These are phyloP conservation scores for Gamarada debralockiae DNA, from an alignment of 495 filamentous ascomycete genomes.

Conservation along the genomic window DNA sequence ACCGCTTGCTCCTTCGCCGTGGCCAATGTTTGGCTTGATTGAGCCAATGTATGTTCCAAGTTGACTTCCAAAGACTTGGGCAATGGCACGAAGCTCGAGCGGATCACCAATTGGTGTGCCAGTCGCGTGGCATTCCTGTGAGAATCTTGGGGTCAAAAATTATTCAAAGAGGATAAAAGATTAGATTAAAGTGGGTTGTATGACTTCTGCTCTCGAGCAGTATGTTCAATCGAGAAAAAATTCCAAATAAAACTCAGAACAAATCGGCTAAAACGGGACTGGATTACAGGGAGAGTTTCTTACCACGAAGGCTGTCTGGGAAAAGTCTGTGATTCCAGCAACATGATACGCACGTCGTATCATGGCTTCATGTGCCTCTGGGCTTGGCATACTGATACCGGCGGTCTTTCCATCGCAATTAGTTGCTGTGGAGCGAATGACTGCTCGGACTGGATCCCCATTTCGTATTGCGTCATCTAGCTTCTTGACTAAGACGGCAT, in stretches of 20 bases:
- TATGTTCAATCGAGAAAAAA: background rate
- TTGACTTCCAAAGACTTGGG: slow-evolving; percentile 33
- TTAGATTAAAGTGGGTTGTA: background rate
- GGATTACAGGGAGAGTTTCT: slow-evolving; percentile 34
- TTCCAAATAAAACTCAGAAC: background rate
- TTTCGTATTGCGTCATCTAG: slow-evolving; percentile 50
- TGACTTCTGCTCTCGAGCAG: too few relatives aligned
- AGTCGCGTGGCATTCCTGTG: slow-evolving; percentile 9
- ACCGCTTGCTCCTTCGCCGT: slow-evolving; percentile 53
- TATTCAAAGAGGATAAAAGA: background rate
- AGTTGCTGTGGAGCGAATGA: slow-evolving; percentile 54
- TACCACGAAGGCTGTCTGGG: slow-evolving; percentile 34
- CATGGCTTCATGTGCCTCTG: slow-evolving; percentile 49
- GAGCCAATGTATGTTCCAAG: background rate
- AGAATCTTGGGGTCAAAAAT: background rate
- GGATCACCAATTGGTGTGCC: slow-evolving; percentile 55
- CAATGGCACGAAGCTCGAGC: slow-evolving; percentile 53
- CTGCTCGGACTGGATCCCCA: slow-evolving; percentile 53
- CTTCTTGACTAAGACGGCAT: slow-evolving; percentile 54
- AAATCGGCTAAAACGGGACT: background rate
- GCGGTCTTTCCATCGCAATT: slow-evolving; percentile 58
- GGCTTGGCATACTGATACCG: slow-evolving; percentile 55
- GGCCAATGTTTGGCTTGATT: slow-evolving; percentile 46
- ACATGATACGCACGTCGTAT: slow-evolving; percentile 47
- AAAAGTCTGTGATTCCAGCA: slow-evolving; percentile 33